These are phyloP conservation scores for Arthrobotrys musiformis DNA, from an alignment of 2,329 filamentous ascomycete genomes.

Conservation along the genomic window DNA sequence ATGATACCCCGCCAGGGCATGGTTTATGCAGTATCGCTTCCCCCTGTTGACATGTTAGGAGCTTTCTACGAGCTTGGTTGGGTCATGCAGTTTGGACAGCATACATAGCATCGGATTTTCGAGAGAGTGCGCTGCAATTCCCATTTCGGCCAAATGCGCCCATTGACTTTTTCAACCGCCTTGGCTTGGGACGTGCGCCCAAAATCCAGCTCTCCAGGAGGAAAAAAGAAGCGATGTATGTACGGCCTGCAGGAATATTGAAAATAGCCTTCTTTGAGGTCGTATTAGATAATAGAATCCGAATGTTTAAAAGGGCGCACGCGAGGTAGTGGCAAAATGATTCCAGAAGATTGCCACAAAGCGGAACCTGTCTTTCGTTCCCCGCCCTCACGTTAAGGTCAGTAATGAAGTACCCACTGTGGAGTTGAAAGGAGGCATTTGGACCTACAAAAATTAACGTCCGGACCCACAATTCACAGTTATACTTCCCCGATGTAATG, in stretches of 20 bases:
- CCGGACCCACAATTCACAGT: too few species aligned
- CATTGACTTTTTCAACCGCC: conserved; percentile 21
- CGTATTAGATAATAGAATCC: conserved; percentile 17
- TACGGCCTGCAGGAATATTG: not conserved
- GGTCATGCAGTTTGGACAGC: not conserved
- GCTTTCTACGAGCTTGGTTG: not conserved
- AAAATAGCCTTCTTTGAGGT: not conserved
- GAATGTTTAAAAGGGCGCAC: not conserved
- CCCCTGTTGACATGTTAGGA: conserved; percentile 11
- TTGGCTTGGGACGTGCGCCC: conserved; percentile 3
- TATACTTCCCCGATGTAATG: too few species aligned
- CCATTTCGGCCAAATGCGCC: conserved; percentile 1
- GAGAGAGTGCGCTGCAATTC: not conserved
- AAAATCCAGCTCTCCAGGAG: not conserved
- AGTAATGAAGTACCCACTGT: not conserved
- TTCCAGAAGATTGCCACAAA: not conserved
- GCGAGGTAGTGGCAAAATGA: not conserved
- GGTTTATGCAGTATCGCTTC: conserved; percentile 30
- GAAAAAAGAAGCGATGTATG: conserved; percentile 3
- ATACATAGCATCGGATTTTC: not conserved
- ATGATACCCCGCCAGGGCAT: not conserved
- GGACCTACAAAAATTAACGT: not conserved
- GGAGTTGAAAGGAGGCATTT: not conserved
- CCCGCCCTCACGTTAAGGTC: conserved; percentile 2
- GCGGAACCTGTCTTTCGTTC: not conserved